Evolutionary conservation across 2,329 filamentous ascomycete genomes (phyloP).

Genomic region (Aspergillus arachidicola): DNA sequence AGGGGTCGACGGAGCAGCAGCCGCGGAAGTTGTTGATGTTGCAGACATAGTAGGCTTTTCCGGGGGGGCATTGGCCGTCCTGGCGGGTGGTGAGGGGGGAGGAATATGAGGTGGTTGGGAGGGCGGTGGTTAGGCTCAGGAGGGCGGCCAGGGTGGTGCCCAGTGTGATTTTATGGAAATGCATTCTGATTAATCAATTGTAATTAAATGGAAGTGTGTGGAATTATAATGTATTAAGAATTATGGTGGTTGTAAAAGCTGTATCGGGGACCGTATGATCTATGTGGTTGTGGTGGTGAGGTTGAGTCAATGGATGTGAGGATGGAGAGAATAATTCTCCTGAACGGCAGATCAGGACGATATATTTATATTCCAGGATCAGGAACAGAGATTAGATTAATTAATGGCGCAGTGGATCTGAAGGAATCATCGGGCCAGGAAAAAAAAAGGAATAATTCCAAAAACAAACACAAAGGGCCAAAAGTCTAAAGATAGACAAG

Average conservation of each 20-base stretch:
- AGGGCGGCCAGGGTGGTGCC: not conserved
- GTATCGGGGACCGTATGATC: not conserved
- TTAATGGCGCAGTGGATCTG: not conserved
- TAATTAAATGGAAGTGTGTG: too few relatives aligned
- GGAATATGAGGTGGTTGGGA: slow-evolving; percentile 3
- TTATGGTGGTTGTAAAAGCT: not conserved
- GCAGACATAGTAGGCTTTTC: slow-evolving; percentile 9
- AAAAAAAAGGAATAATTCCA: not conserved
- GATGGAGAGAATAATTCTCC: not conserved
- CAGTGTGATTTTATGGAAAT: not conserved
- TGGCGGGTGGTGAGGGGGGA: slow-evolving; percentile 2
- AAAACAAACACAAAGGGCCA: not conserved
- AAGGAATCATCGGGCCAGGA: not conserved
- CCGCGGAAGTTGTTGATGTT: slow-evolving; percentile 9
- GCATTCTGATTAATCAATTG: not conserved
- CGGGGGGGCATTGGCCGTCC: slow-evolving; percentile 5
- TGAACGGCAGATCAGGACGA: not conserved
- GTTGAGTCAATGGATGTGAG: not conserved
- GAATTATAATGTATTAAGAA: not conserved
- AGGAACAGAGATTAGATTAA: not conserved
- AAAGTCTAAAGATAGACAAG: slow-evolving; percentile 4
- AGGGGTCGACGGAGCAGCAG: slow-evolving; percentile 14
- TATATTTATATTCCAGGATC: not conserved
- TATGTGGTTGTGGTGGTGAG: not conserved
- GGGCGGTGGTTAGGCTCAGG: slow-evolving; percentile 3